Conservation (phyloP, 257 asterid genomes). For the Solanum pinnatisectum region DNA sequence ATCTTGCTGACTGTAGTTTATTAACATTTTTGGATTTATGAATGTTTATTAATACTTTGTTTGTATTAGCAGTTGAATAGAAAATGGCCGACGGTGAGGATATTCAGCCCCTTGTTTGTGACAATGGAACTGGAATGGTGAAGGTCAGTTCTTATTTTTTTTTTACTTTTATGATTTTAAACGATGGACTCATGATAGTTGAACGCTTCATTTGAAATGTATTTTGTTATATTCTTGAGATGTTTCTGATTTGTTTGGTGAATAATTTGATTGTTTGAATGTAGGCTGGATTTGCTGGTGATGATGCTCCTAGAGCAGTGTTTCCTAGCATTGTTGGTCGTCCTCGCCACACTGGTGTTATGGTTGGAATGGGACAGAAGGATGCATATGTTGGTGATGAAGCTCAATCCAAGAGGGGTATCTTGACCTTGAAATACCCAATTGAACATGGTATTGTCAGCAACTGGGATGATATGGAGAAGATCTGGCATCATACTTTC, state of each 20-base stretch:
- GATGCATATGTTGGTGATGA: constrained; percentile 48
- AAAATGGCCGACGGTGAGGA: constrained; percentile 6
- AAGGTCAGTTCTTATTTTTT: background rate
- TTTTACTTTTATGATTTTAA: background rate
- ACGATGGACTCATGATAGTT: background rate
- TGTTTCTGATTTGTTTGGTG: background rate
- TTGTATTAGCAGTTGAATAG: background rate
- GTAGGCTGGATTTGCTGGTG: constrained; percentile 50
- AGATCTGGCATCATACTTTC: constrained; percentile 50
- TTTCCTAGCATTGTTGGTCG: constrained; percentile 47
- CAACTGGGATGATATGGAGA: constrained; percentile 53
- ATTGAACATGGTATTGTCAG: constrained; percentile 45
- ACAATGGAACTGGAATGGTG: constrained; percentile 8
- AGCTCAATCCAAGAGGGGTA: constrained; percentile 49
- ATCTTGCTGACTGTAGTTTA: background rate
- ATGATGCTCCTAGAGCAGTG: constrained; percentile 49
- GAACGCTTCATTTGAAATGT: background rate
- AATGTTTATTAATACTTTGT: background rate
- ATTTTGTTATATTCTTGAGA: background rate
- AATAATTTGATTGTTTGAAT: background rate
- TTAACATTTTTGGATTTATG: background rate
- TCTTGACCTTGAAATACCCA: constrained; percentile 41
- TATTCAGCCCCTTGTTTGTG: constrained; percentile 3
- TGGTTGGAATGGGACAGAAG: constrained; percentile 53
- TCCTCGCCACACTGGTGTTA: constrained; percentile 44